These are phyloP conservation scores for Pseudopithomyces maydicus DNA, from an alignment of 2,329 filamentous ascomycete species.

Conservation along the genomic window DNA sequence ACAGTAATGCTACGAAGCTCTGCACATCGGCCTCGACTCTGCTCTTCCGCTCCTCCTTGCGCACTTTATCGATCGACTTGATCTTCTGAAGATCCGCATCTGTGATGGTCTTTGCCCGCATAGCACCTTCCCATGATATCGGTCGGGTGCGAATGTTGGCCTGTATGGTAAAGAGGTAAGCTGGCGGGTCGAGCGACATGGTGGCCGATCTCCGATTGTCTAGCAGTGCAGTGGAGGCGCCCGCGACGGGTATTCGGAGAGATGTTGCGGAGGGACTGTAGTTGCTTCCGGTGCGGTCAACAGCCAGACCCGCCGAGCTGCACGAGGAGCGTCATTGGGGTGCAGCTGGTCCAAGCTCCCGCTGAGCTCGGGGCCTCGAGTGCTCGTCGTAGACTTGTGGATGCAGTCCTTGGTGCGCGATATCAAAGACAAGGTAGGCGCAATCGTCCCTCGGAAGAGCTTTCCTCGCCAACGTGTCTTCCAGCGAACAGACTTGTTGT, in stretches of 20 bases:
- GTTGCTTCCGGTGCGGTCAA: conserved; percentile 30
- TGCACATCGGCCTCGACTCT: conserved; percentile 79
- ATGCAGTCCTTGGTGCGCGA: background rate
- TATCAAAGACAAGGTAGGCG: too few relatives aligned
- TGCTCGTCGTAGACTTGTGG: too few relatives aligned
- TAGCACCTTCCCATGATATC: conserved; percentile 97
- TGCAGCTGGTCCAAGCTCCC: conserved; percentile 20
- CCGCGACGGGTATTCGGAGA: background rate
- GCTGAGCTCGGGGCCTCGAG: conserved; percentile 1
- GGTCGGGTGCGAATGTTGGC: conserved; percentile 96
- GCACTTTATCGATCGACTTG: conserved; percentile 93
- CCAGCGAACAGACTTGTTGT: background rate
- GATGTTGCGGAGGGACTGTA: background rate
- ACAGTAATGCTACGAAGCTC: conserved; percentile 79
- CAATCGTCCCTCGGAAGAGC: too few relatives aligned
- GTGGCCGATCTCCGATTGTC: conserved; percentile 12
- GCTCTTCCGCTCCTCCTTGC: conserved; percentile 86
- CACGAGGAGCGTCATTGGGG: conserved; percentile 28
- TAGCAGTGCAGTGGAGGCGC: background rate
- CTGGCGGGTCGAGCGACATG: conserved; percentile 92
- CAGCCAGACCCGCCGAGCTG: conserved; percentile 37
- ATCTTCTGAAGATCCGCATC: conserved; percentile 95
- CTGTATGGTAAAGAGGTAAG: conserved; percentile 85
- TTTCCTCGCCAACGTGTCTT: too few relatives aligned
- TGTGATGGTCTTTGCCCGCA: conserved; percentile 89